A percentile compares a stretch with the other conserved stretches of the same genome.
Conservation (phyloP, 2,329 filamentous ascomycete genomes). For the Diaporthe amygdali region DNA sequence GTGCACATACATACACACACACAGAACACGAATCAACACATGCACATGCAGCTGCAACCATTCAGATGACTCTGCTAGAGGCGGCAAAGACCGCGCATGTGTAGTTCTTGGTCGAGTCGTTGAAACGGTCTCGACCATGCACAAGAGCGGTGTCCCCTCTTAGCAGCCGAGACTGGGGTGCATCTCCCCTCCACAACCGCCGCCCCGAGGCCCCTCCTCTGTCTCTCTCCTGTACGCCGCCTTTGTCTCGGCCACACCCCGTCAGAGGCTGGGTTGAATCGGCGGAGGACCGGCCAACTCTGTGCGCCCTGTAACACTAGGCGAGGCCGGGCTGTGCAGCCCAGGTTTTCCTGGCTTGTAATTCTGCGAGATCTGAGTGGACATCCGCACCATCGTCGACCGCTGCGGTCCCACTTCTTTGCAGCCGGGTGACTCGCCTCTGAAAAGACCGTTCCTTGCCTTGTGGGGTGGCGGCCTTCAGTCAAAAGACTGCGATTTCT, state of each 20-base stretch:
- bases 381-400: conserved; percentile 14
- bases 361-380: neutral
- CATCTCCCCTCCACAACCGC: neutral
- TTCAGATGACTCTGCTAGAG: neutral
- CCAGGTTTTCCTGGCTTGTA: neutral
- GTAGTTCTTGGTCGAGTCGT: neutral
- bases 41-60: conserved; percentile 5
- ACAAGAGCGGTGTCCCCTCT: neutral
- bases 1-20: neutral
- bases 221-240: neutral
- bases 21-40: neutral
- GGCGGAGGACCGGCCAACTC: conserved; percentile 17
- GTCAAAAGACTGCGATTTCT: neutral
- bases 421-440: conserved; percentile 18
- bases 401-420: conserved; percentile 20
- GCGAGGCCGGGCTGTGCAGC: neutral
- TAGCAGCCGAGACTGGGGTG: neutral
- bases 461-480: conserved; percentile 16
- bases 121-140: conserved; percentile 6
- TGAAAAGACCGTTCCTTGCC: conserved; percentile 2
- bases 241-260: neutral
- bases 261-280: neutral
- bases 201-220: neutral
- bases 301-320: neutral
- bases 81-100: neutral